Base-by-base conservation (phyloP, 2,329 filamentous ascomycete species). In the Arthrobotrys iridis region DNA sequence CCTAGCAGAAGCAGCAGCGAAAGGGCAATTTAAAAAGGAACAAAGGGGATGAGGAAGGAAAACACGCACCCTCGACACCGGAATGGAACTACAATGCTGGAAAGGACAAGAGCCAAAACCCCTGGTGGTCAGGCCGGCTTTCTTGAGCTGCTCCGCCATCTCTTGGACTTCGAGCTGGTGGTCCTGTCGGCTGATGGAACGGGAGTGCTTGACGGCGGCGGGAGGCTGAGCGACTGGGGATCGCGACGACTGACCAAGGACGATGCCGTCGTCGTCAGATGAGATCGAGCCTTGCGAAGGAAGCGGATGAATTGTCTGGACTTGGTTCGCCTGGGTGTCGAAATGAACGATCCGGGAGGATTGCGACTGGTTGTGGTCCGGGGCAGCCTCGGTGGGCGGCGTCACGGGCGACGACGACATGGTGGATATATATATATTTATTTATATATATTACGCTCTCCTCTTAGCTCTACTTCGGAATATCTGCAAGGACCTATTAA, bases 111-210 rank as follows among this genome's bases (percentile, higher is more conserved):
- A 50, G 28, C 57, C 45, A 57, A 66, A 76, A 15, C 37, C 43
- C 46, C 71, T 63, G 13, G 63, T 22, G 11, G 33, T 40, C 26
- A 76, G 46, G 13, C 71, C 71, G 35, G 63, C 63, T 18, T 64
- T 46, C 71, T 70, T 70, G 20, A 76, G 64, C 48, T 59, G 57
- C 57, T 76, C 71, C 4, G 71, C 71, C 71, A 76, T 76, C 41
- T 58, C 63, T 52, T 76, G 64, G 41, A 68, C 63, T 24, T 76
- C 71, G 1, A 76, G 33, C 3, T 52, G 37, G 41, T 76, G 63
- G 24, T 76, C 71, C 22, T 64, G 48, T 15, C 71, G 58, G 40
- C 71, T 76, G 64, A 76, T 70, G 2, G 41, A 48, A 26, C 65
- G 65, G 18, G 65, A 7, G 43, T 70, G 65, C 18, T 60, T 70